Percentiles rank a stretch among this genome's conserved stretches.
These are phyloP conservation scores for Claviceps sp. DNA, from an alignment of 2,329 filamentous ascomycete genomes.

Conservation along the genomic window DNA sequence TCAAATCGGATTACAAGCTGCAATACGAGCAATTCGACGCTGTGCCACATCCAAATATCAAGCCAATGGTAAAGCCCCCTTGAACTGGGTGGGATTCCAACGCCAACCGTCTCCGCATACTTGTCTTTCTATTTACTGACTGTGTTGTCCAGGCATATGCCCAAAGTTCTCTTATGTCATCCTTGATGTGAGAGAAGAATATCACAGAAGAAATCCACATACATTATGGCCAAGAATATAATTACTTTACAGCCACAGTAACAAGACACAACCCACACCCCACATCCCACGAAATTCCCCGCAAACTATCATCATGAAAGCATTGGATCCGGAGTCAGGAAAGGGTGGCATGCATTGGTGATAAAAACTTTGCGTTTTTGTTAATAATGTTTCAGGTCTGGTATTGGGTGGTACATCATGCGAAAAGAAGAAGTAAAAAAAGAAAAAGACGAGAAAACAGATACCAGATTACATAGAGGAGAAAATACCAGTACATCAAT, in stretches of 20 bases:
- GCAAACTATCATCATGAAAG: not conserved
- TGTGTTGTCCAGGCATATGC: slow-evolving; percentile 54
- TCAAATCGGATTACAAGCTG: slow-evolving; percentile 82
- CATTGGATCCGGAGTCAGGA: slow-evolving; percentile 8
- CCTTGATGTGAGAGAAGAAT: slow-evolving; percentile 45
- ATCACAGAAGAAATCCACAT: not conserved
- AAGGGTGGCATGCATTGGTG: slow-evolving; percentile 2
- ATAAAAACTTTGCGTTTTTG: not conserved
- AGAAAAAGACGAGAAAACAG: not conserved
- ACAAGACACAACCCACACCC: not conserved
- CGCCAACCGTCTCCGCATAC: not conserved
- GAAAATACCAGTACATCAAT: slow-evolving; percentile 7
- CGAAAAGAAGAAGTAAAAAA: not conserved
- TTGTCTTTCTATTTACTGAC: slow-evolving; percentile 12
- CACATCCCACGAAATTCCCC: no score
- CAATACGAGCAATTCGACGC: slow-evolving; percentile 89
- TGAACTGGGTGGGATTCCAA: slow-evolving; percentile 1
- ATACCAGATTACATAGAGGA: slow-evolving; percentile 5
- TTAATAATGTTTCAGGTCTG: not conserved
- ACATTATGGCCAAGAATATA: not conserved
- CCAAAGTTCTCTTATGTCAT: slow-evolving; percentile 66
- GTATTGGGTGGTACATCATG: not conserved
- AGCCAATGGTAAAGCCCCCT: slow-evolving; percentile 58
- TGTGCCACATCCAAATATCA: slow-evolving; percentile 89
- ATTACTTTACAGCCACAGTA: not conserved